Evolutionary conservation across 2,329 filamentous ascomycete genomes (phyloP).

Genomic region (Leptographium wingfieldii): DNA sequence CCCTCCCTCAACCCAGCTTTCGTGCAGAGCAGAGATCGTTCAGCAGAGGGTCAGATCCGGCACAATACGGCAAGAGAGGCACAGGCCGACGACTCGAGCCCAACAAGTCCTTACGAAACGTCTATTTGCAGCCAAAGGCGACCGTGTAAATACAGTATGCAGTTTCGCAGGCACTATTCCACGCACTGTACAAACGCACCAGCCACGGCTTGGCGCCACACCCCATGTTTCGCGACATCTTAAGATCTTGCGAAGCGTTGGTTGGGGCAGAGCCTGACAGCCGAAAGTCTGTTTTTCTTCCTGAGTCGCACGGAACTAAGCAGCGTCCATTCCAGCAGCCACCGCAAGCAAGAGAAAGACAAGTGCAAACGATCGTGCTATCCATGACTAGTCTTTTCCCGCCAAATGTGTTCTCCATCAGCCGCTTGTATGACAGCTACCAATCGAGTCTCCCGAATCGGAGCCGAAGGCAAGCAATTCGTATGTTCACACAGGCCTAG

Average conservation of each 20-base stretch:
- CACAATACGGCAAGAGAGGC: background rate
- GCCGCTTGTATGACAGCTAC: slow-evolving; percentile 8
- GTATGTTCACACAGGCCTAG: slow-evolving; percentile 3
- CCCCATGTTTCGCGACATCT: background rate
- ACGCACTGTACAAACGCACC: background rate
- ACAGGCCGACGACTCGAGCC: background rate
- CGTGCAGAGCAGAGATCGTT: background rate
- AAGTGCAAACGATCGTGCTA: background rate
- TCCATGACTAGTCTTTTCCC: background rate
- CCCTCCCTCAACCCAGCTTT: background rate
- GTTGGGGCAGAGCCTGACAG: background rate
- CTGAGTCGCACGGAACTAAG: background rate
- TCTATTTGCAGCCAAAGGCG: background rate
- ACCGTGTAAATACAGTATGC: background rate
- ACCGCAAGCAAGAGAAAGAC: background rate
- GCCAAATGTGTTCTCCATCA: slow-evolving; percentile 10
- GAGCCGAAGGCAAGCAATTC: slow-evolving; percentile 3
- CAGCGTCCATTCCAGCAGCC: background rate
- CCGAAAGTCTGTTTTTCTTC: background rate
- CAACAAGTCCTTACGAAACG: background rate
- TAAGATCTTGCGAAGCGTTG: background rate
- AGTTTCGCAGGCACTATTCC: background rate
- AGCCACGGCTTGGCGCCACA: background rate
- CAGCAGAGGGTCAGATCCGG: background rate
- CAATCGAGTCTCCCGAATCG: slow-evolving; percentile 5